These are phyloP conservation scores for Gossypium raimondii DNA, from an alignment of 345 rosid genomes.

Conservation along the genomic window DNA sequence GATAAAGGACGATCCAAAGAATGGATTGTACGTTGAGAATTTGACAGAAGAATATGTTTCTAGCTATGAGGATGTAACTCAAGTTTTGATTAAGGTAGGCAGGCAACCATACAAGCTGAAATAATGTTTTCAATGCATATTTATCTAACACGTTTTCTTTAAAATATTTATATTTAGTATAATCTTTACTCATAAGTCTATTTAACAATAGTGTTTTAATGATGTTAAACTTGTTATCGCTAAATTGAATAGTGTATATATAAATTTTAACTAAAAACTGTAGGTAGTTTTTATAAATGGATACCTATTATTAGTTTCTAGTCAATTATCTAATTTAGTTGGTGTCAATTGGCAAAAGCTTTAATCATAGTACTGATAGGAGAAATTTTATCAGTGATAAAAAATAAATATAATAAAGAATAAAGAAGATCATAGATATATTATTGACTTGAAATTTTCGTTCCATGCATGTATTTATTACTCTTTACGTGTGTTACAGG, in stretches of 20 bases:
- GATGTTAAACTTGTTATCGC: neutral
- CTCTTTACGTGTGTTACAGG: slow-evolving; percentile 36
- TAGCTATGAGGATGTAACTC: slow-evolving; percentile 77
- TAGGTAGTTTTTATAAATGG: too few relatives aligned
- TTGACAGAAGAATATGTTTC: slow-evolving; percentile 83
- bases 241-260: too few relatives aligned
- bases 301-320: too few relatives aligned
- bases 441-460: neutral
- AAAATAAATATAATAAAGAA: too few relatives aligned
- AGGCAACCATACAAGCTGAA: neutral
- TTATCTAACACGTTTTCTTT: neutral
- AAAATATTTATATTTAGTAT: too few relatives aligned
- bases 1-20: slow-evolving; percentile 80
- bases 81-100: slow-evolving; percentile 81
- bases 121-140: neutral
- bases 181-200: too few relatives aligned
- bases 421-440: neutral
- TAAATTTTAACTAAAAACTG: too few relatives aligned
- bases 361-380: too few relatives aligned
- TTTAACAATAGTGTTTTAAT: too few relatives aligned
- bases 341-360: too few relatives aligned
- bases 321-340: too few relatives aligned
- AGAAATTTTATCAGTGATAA: too few relatives aligned
- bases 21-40: slow-evolving; percentile 77
- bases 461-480: neutral